A percentile compares a stretch with the other conserved stretches of the same genome.
These are phyloP conservation scores for Phyllosticta citrichinensis DNA, from an alignment of 2,329 filamentous ascomycete species.

Conservation along the genomic window DNA sequence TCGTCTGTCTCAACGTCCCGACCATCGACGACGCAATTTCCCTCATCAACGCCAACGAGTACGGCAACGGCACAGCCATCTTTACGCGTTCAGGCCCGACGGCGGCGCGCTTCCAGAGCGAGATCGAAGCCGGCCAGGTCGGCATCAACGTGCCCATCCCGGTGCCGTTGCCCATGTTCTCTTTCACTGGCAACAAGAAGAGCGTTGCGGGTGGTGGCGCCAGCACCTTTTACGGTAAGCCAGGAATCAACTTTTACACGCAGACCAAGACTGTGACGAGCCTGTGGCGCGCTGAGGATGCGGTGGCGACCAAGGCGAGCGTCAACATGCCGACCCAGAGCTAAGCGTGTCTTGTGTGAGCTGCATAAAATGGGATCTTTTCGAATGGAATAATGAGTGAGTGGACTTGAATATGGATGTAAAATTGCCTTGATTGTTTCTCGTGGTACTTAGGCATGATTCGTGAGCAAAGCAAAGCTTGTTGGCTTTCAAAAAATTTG, in stretches of 20 bases:
- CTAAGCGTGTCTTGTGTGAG: not conserved
- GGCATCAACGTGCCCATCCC: conserved; percentile 55
- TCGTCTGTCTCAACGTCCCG: conserved; percentile 69
- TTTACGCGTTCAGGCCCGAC: conserved; percentile 72
- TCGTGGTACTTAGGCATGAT: too few species aligned
- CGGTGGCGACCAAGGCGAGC: conserved; percentile 71
- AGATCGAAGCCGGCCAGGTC: conserved; percentile 77
- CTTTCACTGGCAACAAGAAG: conserved; percentile 66
- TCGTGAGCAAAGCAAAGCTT: too few species aligned
- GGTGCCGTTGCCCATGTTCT: conserved; percentile 50
- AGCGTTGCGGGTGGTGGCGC: conserved; percentile 83
- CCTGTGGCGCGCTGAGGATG: conserved; percentile 79
- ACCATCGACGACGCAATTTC: conserved; percentile 72
- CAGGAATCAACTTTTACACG: conserved; percentile 89
- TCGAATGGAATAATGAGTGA: too few species aligned
- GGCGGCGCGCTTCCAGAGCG: conserved; percentile 66
- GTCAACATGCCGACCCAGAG: conserved; percentile 74
- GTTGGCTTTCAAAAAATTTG: too few species aligned
- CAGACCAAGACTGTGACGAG: conserved; percentile 96
- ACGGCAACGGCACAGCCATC: conserved; percentile 78
- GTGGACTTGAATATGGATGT: too few species aligned
- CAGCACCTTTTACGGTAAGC: conserved; percentile 90
- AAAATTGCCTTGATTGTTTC: too few species aligned
- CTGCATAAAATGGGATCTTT: too few species aligned
- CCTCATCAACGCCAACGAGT: conserved; percentile 76